A percentile compares a stretch with the other conserved stretches of the same genome.
Conservation (phyloP, 1,284 basidiomycete genomes). For the Sanguinoderma infundibulare region DNA sequence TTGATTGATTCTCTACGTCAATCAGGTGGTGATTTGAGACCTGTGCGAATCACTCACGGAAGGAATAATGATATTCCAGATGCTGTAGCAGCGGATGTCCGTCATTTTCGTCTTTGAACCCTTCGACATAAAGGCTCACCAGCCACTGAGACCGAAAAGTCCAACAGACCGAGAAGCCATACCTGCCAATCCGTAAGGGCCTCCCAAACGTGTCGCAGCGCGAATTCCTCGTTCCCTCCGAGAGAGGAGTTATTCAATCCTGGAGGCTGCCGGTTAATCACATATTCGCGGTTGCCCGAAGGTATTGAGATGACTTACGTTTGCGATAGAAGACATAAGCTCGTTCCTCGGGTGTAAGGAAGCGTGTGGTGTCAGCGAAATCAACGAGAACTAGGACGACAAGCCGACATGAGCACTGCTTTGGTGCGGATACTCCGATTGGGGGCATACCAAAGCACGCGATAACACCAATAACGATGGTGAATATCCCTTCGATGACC, state of each 20-base stretch:
- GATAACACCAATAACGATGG: constrained; percentile 52
- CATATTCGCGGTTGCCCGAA: neutral
- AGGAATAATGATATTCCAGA: constrained; percentile 28
- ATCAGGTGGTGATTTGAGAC: neutral
- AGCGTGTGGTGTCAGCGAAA: constrained; percentile 57
- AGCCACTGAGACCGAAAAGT: constrained; percentile 62
- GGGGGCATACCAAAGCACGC: constrained; percentile 47
- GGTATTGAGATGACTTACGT: constrained; percentile 43
- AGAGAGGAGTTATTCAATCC: constrained; percentile 68
- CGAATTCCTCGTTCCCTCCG: constrained; percentile 68
- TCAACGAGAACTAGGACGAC: constrained; percentile 53
- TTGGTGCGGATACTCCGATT: no score
- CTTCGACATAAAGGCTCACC: constrained; percentile 43
- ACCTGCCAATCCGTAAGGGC: constrained; percentile 72
- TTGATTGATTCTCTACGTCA: neutral
- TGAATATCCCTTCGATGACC: constrained; percentile 62
- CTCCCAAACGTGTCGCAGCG: constrained; percentile 53
- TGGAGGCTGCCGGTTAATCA: constrained; percentile 22
- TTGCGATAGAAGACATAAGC: constrained; percentile 62
- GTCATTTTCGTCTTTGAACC: neutral
- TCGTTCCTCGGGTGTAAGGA: constrained; percentile 62
- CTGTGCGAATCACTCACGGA: constrained; percentile 14
- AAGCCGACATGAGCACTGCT: neutral
- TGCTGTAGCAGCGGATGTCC: constrained; percentile 8
- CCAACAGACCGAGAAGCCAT: constrained; percentile 62